A percentile compares a stretch with the other conserved stretches of the same genome.
Evolutionary conservation across 2,329 filamentous ascomycete genomes (phyloP).

Genomic region (Fusarium nygamai): DNA sequence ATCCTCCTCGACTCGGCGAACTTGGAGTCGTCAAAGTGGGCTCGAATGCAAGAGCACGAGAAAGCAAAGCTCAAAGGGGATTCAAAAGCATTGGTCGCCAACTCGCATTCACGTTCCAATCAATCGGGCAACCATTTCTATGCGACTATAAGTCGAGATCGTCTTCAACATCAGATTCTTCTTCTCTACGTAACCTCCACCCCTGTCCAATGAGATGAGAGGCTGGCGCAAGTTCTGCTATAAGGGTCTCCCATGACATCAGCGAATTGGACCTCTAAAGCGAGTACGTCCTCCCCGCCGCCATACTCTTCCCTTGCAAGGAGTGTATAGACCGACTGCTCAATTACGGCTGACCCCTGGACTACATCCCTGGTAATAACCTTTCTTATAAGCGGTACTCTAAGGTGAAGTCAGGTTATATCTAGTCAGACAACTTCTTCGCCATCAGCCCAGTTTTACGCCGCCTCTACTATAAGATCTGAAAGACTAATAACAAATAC

Average conservation of each 20-base stretch:
- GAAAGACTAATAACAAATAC: no score
- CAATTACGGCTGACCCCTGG: no score
- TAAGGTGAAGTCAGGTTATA: no score
- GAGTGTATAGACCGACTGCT: no score
- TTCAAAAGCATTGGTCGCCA: background rate
- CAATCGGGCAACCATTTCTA: background rate
- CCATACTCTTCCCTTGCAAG: no score
- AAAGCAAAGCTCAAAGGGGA: background rate
- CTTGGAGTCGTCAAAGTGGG: background rate
- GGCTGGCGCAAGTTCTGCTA: background rate
- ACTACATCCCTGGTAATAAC: no score
- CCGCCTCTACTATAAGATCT: no score
- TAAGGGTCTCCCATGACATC: background rate
- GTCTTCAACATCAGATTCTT: background rate
- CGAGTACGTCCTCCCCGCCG: no score
- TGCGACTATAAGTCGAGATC: background rate
- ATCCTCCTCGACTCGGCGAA: background rate
- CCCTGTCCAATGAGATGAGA: background rate
- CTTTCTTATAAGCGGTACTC: no score
- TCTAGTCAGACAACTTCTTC: no score
- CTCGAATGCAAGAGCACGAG: background rate
- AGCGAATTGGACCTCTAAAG: background rate
- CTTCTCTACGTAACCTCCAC: background rate
- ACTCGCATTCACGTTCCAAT: background rate
- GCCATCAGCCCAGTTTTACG: no score